A percentile compares a stretch with the other conserved stretches of the same genome.
Evolutionary conservation across 805 yeast species (phyloP).

Genomic region (Candida alai): DNA sequence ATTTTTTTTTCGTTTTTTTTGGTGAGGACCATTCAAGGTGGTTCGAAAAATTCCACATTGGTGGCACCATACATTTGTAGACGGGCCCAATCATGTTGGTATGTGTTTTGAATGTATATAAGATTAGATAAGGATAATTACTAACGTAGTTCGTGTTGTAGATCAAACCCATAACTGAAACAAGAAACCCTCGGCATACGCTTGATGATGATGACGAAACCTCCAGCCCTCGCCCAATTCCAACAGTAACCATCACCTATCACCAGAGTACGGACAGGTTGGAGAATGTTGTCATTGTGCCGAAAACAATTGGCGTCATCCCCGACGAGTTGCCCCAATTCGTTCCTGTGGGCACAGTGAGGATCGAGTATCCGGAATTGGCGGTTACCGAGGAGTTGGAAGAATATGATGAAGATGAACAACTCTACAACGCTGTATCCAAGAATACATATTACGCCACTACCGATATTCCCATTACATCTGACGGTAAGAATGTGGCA

Average conservation of each 20-base stretch:
- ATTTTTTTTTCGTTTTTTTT: slow-evolving; percentile 1
- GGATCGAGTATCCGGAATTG: slow-evolving; percentile 12
- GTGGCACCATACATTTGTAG: too few relatives aligned
- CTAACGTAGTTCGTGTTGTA: slow-evolving; percentile 10
- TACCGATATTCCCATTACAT: slow-evolving; percentile 20
- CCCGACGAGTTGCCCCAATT: slow-evolving; percentile 2
- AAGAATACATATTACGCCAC: slow-evolving; percentile 19
- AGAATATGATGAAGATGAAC: slow-evolving; percentile 37
- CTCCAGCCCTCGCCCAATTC: slow-evolving; percentile 22
- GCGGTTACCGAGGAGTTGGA: slow-evolving; percentile 4
- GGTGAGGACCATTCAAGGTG: background rate
- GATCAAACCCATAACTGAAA: slow-evolving; percentile 50
- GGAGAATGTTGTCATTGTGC: slow-evolving; percentile 26
- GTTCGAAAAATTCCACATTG: too few relatives aligned
- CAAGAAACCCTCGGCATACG: slow-evolving; percentile 48
- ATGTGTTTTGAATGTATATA: background rate
- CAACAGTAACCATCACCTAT: slow-evolving; percentile 22
- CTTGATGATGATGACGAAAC: slow-evolving; percentile 34
- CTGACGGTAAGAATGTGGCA: slow-evolving; percentile 10
- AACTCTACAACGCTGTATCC: slow-evolving; percentile 38
- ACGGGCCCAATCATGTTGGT: too few relatives aligned
- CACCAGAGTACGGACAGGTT: slow-evolving; percentile 9
- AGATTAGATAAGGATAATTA: background rate
- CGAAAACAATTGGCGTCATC: slow-evolving; percentile 20
- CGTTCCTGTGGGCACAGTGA: slow-evolving; percentile 9